A percentile compares a stretch with the other conserved stretches of the same genome.
Conservation (phyloP, 2,329 filamentous ascomycete species). For the Xylariomycetidae sp. region DNA sequence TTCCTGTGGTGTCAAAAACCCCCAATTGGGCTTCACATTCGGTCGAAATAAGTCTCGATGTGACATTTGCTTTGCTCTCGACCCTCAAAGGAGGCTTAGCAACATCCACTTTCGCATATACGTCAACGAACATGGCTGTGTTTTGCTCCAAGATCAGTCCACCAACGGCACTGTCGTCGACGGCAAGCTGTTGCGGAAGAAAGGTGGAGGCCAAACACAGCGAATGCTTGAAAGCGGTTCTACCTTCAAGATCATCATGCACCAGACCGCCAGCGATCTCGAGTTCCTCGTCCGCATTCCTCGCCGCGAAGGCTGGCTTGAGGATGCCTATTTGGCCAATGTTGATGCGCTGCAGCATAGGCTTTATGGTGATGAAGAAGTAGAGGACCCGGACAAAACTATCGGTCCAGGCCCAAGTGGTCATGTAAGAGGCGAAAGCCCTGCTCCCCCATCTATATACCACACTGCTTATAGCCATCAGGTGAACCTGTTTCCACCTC, state of each 20-base stretch:
- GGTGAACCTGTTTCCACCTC: slow-evolving; percentile 25
- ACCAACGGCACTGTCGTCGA: slow-evolving; percentile 96
- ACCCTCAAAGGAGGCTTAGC: slow-evolving; percentile 70
- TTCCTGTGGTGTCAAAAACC: slow-evolving; percentile 65
- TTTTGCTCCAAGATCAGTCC: slow-evolving; percentile 91
- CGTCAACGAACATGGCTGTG: slow-evolving; percentile 73
- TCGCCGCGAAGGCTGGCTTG: slow-evolving; percentile 59
- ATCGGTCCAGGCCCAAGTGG: slow-evolving; percentile 42
- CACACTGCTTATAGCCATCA: slow-evolving; percentile 13
- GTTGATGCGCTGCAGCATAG: slow-evolving; percentile 58
- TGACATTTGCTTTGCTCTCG: slow-evolving; percentile 64
- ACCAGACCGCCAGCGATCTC: slow-evolving; percentile 51
- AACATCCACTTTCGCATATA: slow-evolving; percentile 96
- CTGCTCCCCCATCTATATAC: slow-evolving; percentile 1
- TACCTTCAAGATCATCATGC: slow-evolving; percentile 62
- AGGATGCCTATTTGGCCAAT: slow-evolving; percentile 61
- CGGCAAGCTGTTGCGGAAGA: slow-evolving; percentile 56
- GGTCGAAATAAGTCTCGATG: slow-evolving; percentile 68
- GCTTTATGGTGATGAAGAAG: slow-evolving; percentile 24
- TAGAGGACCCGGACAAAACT: slow-evolving; percentile 34
- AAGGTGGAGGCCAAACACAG: slow-evolving; percentile 32
- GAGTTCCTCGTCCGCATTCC: slow-evolving; percentile 84
- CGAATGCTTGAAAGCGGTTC: slow-evolving; percentile 68
- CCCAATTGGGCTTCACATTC: slow-evolving; percentile 72
- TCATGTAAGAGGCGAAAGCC: slow-evolving; percentile 39